A percentile compares a stretch with the other conserved stretches of the same genome.
phyloP scores from a whole-genome alignment of 768 basidiomycete genomes.

The Mycena maculata region DNA sequence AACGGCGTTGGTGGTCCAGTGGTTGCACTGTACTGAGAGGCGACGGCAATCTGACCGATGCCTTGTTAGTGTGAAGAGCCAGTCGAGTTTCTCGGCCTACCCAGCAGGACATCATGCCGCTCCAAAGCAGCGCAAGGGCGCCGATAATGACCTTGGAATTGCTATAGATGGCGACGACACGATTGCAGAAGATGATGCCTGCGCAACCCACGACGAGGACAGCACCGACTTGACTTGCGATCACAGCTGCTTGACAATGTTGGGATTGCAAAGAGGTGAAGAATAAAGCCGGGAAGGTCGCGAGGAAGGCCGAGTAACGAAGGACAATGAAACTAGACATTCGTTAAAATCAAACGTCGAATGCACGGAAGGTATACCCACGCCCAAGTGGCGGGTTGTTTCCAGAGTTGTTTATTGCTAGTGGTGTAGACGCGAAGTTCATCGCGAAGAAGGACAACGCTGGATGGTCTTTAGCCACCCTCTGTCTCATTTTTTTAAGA shows the following conservation, averaged over 20 bases:
- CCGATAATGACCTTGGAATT: constrained; percentile 40
- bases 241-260: constrained; percentile 46
- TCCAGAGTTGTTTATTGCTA: constrained; percentile 39
- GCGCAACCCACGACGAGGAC: constrained; percentile 45
- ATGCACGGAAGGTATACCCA: constrained; percentile 30
- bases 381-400: constrained; percentile 45
- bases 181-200: constrained; percentile 48
- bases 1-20: constrained; percentile 42
- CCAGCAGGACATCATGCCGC: constrained; percentile 47
- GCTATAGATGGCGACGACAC: constrained; percentile 49
- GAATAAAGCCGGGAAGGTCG: constrained; percentile 43
- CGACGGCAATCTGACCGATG: constrained; percentile 44
- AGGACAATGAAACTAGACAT: constrained; percentile 45
- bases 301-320: constrained; percentile 47
- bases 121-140: constrained; percentile 38
- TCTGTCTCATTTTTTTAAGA: not conserved
- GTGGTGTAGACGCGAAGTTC: constrained; percentile 43
- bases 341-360: not conserved
- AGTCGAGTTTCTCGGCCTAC: constrained; percentile 32
- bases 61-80: not conserved
- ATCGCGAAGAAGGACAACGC: constrained; percentile 43
- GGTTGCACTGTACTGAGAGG: constrained; percentile 42
- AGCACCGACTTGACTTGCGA: constrained; percentile 44
- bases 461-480: constrained; percentile 15
- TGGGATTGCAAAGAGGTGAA: constrained; percentile 42